Conservation (phyloP, 331 rosid genomes). For the Saraca asoca region DNA sequence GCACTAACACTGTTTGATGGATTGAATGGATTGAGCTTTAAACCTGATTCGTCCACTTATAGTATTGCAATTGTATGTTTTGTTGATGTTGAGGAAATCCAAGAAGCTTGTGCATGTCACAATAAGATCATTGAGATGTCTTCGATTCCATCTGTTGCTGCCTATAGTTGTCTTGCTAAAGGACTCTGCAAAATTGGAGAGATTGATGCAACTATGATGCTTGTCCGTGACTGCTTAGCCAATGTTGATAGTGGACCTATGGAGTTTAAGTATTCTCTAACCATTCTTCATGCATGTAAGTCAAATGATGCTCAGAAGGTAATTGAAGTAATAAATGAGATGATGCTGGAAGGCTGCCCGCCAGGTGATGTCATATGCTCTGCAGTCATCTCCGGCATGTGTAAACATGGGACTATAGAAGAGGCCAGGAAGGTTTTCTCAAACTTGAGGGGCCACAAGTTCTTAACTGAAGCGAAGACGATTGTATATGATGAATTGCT, state of each 20-base stretch:
- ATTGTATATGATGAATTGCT: slow-evolving; percentile 71
- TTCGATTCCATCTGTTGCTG: slow-evolving; percentile 62
- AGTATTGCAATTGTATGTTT: slow-evolving; percentile 56
- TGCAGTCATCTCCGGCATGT: slow-evolving; percentile 76
- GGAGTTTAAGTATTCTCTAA: slow-evolving; percentile 74
- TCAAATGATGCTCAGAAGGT: slow-evolving; percentile 59
- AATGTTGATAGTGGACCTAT: slow-evolving; percentile 59
- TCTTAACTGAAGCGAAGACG: slow-evolving; percentile 63
- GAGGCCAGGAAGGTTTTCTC: slow-evolving; percentile 78
- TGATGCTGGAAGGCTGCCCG: slow-evolving; percentile 70
- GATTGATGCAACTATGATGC: slow-evolving; percentile 78
- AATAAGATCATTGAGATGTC: slow-evolving; percentile 74
- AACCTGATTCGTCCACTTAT: slow-evolving; percentile 52
- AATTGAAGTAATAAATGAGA: slow-evolving; percentile 60
- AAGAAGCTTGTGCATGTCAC: slow-evolving; percentile 70
- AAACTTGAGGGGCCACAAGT: slow-evolving; percentile 50
- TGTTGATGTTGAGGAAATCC: slow-evolving; percentile 54
- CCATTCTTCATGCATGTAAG: slow-evolving; percentile 59
- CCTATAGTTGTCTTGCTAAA: slow-evolving; percentile 63
- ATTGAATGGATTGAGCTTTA: slow-evolving; percentile 45
- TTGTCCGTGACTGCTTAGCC: slow-evolving; percentile 72
- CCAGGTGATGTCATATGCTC: slow-evolving; percentile 51
- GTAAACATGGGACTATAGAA: slow-evolving; percentile 70
- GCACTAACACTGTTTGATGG: slow-evolving; percentile 62
- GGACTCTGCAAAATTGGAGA: slow-evolving; percentile 71